Percentiles rank a stretch among this genome's conserved stretches.
Conservation (phyloP, 164 flowering plant species). For the Liriodendron chinense region DNA sequence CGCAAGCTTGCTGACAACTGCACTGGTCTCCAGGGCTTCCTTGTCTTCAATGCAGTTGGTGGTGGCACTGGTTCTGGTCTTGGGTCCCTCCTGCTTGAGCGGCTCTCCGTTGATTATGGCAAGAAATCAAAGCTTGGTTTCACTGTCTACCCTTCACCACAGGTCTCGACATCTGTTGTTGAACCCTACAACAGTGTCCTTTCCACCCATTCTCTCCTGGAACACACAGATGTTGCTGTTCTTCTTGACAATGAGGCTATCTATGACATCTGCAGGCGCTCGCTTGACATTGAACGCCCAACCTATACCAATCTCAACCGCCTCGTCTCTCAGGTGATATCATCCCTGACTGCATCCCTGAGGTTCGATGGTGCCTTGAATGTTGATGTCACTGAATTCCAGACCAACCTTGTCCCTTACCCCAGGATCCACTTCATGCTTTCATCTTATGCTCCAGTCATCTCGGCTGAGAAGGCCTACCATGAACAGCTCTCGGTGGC, state of each 20-base stretch:
- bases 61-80: slow-evolving; percentile 63
- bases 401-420: slow-evolving; percentile 61
- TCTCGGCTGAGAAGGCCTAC: slow-evolving; percentile 55
- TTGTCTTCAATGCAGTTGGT: slow-evolving; percentile 57
- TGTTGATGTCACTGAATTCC: slow-evolving; percentile 61
- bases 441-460: slow-evolving; percentile 58
- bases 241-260: slow-evolving; percentile 57
- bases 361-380: slow-evolving; percentile 62
- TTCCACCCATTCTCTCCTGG: slow-evolving; percentile 54
- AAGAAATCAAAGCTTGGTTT: slow-evolving; percentile 51
- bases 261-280: slow-evolving; percentile 52
- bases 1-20: slow-evolving; percentile 59
- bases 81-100: slow-evolving; percentile 53
- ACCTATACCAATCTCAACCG: slow-evolving; percentile 62
- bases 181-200: slow-evolving; percentile 61
- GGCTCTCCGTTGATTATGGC: slow-evolving; percentile 54
- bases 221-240: slow-evolving; percentile 56
- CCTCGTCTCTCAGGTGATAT: slow-evolving; percentile 57
- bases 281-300: slow-evolving; percentile 57
- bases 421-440: slow-evolving; percentile 64
- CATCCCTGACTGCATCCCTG: slow-evolving; percentile 55
- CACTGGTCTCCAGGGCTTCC: slow-evolving; percentile 59
- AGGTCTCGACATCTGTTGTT: slow-evolving; percentile 57
- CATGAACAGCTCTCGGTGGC: slow-evolving; percentile 62
- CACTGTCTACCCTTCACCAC: slow-evolving; percentile 59